Evolutionary conservation across 1,139 yeast genomes (phyloP).

Genomic region (Candida glucosophila): DNA sequence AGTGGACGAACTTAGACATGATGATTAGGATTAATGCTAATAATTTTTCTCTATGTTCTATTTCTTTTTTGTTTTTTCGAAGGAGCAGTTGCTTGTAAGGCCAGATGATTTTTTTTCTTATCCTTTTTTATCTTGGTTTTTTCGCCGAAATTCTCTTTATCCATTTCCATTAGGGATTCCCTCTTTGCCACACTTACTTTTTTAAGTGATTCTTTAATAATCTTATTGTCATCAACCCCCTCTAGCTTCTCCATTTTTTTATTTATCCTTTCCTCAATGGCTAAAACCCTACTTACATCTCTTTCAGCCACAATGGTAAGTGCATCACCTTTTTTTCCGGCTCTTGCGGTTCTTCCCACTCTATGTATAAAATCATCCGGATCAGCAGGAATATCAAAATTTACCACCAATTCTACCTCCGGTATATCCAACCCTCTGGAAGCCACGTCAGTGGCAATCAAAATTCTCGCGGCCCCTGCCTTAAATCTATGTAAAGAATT

Average conservation of each 20-base stretch:
- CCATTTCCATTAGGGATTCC: conserved; percentile 91
- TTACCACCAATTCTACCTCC: conserved; percentile 76
- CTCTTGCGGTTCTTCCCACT: conserved; percentile 99
- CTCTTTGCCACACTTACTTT: conserved; percentile 76
- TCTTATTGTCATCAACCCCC: conserved; percentile 63
- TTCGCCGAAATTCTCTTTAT: conserved; percentile 80
- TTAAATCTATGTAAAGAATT: conserved; percentile 86
- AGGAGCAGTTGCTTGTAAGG: conserved; percentile 2
- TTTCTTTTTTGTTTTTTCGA: conserved; percentile 3
- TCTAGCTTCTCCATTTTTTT: conserved; percentile 69
- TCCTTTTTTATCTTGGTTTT: conserved; percentile 44
- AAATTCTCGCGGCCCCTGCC: conserved; percentile 87
- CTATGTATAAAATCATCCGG: conserved; percentile 96
- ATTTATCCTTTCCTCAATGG: conserved; percentile 79
- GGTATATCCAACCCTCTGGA: conserved; percentile 98
- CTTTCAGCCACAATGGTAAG: conserved; percentile 72
- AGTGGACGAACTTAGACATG: conserved; percentile 26
- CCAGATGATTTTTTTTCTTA: conserved; percentile 25
- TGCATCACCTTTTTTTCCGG: conserved; percentile 62
- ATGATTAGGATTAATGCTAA: not conserved
- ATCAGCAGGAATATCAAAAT: conserved; percentile 91
- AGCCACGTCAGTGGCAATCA: conserved; percentile 94
- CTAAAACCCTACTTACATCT: conserved; percentile 72
- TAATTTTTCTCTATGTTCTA: conserved; percentile 1
- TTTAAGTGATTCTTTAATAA: conserved; percentile 62